phyloP scores from a whole-genome alignment of 2,329 filamentous ascomycete genomes.

The Scytalidium sp. region DNA sequence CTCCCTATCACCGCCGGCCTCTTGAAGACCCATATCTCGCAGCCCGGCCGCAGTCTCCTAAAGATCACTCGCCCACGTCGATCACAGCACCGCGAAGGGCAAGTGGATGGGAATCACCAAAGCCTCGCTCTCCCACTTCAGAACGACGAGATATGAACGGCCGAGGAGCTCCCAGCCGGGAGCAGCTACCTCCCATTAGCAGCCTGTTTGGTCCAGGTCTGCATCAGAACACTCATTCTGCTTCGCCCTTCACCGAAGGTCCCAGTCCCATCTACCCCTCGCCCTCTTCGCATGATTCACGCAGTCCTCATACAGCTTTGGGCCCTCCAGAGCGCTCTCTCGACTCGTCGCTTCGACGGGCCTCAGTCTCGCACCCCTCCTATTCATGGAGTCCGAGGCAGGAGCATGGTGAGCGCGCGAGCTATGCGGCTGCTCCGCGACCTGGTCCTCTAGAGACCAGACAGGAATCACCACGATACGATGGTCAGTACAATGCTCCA shows the following conservation, averaged over 20 bases:
- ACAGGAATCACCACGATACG: slow-evolving; percentile 26
- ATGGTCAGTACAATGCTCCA: slow-evolving; percentile 14
- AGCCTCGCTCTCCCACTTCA: slow-evolving; percentile 19
- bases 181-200: slow-evolving; percentile 29
- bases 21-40: background rate
- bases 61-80: background rate
- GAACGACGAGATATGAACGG: slow-evolving; percentile 4
- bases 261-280: slow-evolving; percentile 26
- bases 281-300: slow-evolving; percentile 20
- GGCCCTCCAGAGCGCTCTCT: slow-evolving; percentile 19
- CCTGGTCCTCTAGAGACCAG: slow-evolving; percentile 9
- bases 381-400: slow-evolving; percentile 19
- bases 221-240: slow-evolving; percentile 16
- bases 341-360: slow-evolving; percentile 22
- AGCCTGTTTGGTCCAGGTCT: slow-evolving; percentile 25
- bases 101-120: slow-evolving; percentile 13
- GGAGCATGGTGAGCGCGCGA: slow-evolving; percentile 20
- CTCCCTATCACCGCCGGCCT: background rate
- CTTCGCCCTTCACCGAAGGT: slow-evolving; percentile 26
- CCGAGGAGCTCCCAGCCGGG: slow-evolving; percentile 13
- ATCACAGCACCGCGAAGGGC: background rate
- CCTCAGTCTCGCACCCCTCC: slow-evolving; percentile 11
- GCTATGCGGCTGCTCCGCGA: slow-evolving; percentile 20
- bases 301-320: slow-evolving; percentile 19
- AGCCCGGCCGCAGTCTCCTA: background rate